These are phyloP conservation scores for Hylodesmum podocarpum DNA, from an alignment of 306 rosid species.

Conservation along the genomic window DNA sequence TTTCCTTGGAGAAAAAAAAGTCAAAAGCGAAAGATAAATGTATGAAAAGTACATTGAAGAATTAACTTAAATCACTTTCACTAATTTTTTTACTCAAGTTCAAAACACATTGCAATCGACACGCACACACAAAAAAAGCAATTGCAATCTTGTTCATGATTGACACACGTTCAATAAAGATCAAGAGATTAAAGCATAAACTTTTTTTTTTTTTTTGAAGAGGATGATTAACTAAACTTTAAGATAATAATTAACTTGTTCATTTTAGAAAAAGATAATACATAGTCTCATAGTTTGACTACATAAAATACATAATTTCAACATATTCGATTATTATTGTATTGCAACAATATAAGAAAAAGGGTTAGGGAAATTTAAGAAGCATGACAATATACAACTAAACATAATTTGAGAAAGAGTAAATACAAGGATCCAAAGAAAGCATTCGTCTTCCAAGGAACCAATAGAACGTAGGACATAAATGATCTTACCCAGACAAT, in stretches of 20 bases:
- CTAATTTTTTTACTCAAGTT: not conserved
- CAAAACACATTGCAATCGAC: not conserved
- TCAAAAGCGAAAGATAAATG: not conserved
- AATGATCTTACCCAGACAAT: not conserved
- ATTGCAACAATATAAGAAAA: no score
- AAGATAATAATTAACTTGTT: no score
- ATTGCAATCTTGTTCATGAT: not conserved
- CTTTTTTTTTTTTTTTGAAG: no score
- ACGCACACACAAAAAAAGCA: not conserved
- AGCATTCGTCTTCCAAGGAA: not conserved
- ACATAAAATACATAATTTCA: no score
- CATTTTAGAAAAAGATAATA: no score
- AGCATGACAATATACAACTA: no score
- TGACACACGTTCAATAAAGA: not conserved
- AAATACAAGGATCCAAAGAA: not conserved
- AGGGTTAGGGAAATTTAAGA: not conserved
- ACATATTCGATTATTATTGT: no score
- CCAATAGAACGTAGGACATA: not conserved
- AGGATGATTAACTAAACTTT: no score
- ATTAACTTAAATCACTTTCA: not conserved
- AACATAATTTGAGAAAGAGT: not conserved
- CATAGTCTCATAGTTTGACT: no score
- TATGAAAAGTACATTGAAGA: not conserved
- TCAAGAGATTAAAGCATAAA: not conserved
- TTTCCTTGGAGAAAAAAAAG: not conserved